Conservation (phyloP, 2,329 filamentous ascomycete species). For the Pseudomassariella vexata region DNA sequence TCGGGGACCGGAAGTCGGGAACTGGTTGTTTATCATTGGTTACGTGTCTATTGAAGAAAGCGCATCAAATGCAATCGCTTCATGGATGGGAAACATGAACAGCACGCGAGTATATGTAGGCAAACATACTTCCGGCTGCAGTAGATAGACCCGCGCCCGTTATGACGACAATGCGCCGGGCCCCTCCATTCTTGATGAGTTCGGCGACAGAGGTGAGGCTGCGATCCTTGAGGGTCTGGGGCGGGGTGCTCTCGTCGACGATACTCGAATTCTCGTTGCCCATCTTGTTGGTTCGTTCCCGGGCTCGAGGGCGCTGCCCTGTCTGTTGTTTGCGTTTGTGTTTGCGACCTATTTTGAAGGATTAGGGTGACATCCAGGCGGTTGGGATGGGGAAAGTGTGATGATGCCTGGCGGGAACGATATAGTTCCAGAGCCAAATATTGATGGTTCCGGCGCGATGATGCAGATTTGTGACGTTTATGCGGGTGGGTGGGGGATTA, state of each 20-base stretch:
- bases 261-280: conserved; percentile 74
- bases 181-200: conserved; percentile 66
- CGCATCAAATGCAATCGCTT: not conserved
- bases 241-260: conserved; percentile 57
- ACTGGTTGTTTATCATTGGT: conserved; percentile 52
- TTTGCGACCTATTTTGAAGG: conserved; percentile 5
- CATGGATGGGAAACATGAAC: not conserved
- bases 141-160: conserved; percentile 87
- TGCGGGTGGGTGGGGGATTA: too few relatives aligned
- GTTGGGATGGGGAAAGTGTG: too few relatives aligned
- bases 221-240: conserved; percentile 61
- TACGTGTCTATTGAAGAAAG: conserved; percentile 1
- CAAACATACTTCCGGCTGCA: conserved; percentile 52
- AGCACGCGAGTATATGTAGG: not conserved
- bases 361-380: too few relatives aligned
- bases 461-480: too few relatives aligned
- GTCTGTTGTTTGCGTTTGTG: conserved; percentile 7
- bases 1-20: conserved; percentile 89
- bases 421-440: too few relatives aligned
- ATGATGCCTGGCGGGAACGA: too few relatives aligned
- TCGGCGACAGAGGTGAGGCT: conserved; percentile 71
- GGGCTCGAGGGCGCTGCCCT: conserved; percentile 10
- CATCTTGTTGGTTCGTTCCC: conserved; percentile 62
- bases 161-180: conserved; percentile 74
- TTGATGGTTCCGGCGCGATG: too few relatives aligned